Evolutionary conservation across 768 basidiomycete species (phyloP).

Genomic region (Melanogaster broomeanus): DNA sequence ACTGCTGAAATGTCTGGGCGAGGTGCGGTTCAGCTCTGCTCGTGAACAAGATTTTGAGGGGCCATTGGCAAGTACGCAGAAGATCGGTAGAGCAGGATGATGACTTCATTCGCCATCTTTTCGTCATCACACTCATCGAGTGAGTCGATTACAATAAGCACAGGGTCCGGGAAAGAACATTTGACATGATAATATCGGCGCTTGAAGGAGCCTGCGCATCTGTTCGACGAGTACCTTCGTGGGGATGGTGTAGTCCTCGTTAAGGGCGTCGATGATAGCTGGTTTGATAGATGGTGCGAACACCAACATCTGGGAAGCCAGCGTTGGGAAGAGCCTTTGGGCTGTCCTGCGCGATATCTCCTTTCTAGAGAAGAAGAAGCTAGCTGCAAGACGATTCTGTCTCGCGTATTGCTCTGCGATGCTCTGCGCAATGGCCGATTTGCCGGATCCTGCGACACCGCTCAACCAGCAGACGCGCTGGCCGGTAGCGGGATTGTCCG

Average conservation of each 20-base stretch:
- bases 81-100: slow-evolving; percentile 22
- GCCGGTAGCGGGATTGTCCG: slow-evolving; percentile 5
- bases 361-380: slow-evolving; percentile 36
- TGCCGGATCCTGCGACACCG: slow-evolving; percentile 23
- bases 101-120: slow-evolving; percentile 22
- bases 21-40: slow-evolving; percentile 21
- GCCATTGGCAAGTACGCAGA: slow-evolving; percentile 15
- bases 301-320: slow-evolving; percentile 32
- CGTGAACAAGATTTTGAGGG: slow-evolving; percentile 27
- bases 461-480: slow-evolving; percentile 23
- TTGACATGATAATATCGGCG: slow-evolving; percentile 16
- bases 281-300: slow-evolving; percentile 15
- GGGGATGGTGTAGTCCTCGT: slow-evolving; percentile 20
- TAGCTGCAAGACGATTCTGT: slow-evolving; percentile 28
- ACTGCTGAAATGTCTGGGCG: slow-evolving; percentile 18
- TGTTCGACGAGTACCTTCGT: slow-evolving; percentile 26
- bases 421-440: slow-evolving; percentile 30
- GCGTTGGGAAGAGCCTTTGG: slow-evolving; percentile 28
- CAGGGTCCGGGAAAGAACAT: slow-evolving; percentile 8
- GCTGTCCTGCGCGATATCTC: slow-evolving; percentile 22
- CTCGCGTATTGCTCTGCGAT: slow-evolving; percentile 23
- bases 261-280: slow-evolving; percentile 18
- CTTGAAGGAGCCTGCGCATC: slow-evolving; percentile 21
- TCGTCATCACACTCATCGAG: slow-evolving; percentile 26
- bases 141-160: slow-evolving; percentile 24